Percentiles rank a stretch among this genome's conserved stretches.
These are phyloP conservation scores for Nemania abortiva DNA, from an alignment of 2,329 filamentous ascomycete species.

Conservation along the genomic window DNA sequence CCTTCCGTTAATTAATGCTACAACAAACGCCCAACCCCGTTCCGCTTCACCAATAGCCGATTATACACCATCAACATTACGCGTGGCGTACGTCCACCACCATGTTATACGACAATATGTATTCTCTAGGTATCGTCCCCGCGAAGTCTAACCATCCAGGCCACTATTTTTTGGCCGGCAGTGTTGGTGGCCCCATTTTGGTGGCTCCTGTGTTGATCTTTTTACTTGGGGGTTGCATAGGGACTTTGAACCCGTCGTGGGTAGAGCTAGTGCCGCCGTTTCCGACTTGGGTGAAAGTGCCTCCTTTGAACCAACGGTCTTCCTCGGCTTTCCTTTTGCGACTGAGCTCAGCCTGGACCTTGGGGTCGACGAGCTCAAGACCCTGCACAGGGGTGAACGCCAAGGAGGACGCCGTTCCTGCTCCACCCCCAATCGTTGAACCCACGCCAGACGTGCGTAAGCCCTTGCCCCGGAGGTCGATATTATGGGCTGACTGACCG, in stretches of 20 bases:
- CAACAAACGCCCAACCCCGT: conserved; percentile 21
- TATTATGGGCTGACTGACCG: conserved; percentile 72
- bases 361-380: conserved; percentile 93
- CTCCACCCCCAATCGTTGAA: conserved; percentile 71
- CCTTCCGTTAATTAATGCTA: conserved; percentile 28
- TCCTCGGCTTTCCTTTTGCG: conserved; percentile 94
- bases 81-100: conserved; percentile 13
- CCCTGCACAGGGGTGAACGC: conserved; percentile 96
- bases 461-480: conserved; percentile 80
- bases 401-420: conserved; percentile 85
- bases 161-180: conserved; percentile 47
- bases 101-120: conserved; percentile 5
- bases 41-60: conserved; percentile 8
- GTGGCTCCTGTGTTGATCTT: conserved; percentile 74
- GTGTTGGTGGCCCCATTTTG: conserved; percentile 58
- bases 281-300: conserved; percentile 91
- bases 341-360: conserved; percentile 86
- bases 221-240: conserved; percentile 69
- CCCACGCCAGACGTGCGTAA: conserved; percentile 86
- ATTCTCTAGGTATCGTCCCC: conserved; percentile 4
- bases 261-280: conserved; percentile 49
- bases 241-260: conserved; percentile 83
- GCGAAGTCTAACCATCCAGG: neutral
- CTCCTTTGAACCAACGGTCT: conserved; percentile 95
- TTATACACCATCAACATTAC: conserved; percentile 14